phyloP scores from a whole-genome alignment of 305 asterid genomes.

The Plantago coronopus region DNA sequence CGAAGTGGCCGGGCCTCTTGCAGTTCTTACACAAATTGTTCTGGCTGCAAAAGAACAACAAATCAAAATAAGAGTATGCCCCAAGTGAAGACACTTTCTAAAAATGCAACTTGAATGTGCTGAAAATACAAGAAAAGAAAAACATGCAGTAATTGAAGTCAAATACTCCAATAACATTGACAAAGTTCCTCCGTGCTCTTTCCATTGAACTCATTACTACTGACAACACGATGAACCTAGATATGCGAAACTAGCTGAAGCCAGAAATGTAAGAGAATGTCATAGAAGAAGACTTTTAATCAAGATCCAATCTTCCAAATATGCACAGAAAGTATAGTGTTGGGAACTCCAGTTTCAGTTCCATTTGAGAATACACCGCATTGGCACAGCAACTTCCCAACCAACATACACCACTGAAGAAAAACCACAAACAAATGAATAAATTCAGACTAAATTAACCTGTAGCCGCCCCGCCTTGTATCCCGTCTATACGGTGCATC shows the following conservation, averaged over 20 bases:
- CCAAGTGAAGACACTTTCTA: constrained; percentile 13
- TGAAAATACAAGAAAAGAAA: constrained; percentile 10
- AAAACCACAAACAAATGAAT: constrained; percentile 36
- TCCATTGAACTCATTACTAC: background rate
- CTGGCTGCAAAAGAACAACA: constrained; percentile 52
- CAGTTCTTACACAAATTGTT: constrained; percentile 89
- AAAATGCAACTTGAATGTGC: constrained; percentile 5
- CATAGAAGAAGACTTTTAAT: constrained; percentile 6
- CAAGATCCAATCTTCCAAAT: constrained; percentile 16
- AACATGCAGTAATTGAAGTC: background rate
- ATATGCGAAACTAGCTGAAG: background rate
- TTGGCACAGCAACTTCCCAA: constrained; percentile 29
- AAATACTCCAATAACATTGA: background rate
- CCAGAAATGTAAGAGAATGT: constrained; percentile 3
- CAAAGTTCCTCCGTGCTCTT: constrained; percentile 7
- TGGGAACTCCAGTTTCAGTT: constrained; percentile 25
- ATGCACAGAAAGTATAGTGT: constrained; percentile 12
- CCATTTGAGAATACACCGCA: constrained; percentile 26
- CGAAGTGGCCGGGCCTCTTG: constrained; percentile 96
- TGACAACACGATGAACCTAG: background rate
- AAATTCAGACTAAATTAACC: constrained; percentile 64
- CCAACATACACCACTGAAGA: constrained; percentile 34
- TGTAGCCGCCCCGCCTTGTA: constrained; percentile 83
- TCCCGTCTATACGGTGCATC: constrained; percentile 97
- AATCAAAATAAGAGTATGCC: constrained; percentile 8